Base-by-base conservation (phyloP, 176 grass and related monocot species). In the Cenchrus americanus region DNA sequence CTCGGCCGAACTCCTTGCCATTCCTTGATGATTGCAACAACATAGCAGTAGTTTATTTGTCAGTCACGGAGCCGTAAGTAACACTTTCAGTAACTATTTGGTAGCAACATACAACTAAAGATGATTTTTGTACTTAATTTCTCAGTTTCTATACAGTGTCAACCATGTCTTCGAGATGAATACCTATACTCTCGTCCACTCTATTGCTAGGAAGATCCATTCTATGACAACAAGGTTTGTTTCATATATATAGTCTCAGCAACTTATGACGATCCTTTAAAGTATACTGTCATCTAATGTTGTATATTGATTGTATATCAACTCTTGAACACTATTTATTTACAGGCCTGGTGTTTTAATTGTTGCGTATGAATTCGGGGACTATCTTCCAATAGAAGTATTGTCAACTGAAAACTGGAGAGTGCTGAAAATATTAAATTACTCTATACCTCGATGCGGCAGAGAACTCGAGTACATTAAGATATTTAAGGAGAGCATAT, bases 321-420 rank as follows among this genome's bases (percentile, higher is more conserved):
- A 43, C 19, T 59, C 12, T 43, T 8, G 18, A 34, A 60, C 5
- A 22, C n/a, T 75, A 30, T 58, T 41, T 75, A 30, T 58, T 75
- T 27, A 9, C 73, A 76, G 73, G 73, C 73, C 73, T 41, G 73
- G 73, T 37, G 21, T 41, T 41, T 5, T 76, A 30, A 76, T 58
- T 14, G 73, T 76, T 58, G 52, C 32, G n/a, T 55, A 41, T 76
- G 3, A 1, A 13, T 14, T 22, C 73, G 0, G 1, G 3, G 15
- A 41, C 54, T 2, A 14, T 22, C 10, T 77, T 60, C 54, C 54
- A 61, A 77, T 77, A 60, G 6, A 43, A 77, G 21, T 61, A 77
- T 60, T 59, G 19, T 77, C 74, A 60, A 60, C 54, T 44, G 21
- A 77, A 60, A 43, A 60, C 19, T 77, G 74, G 74, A 42, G 11